These are phyloP conservation scores for Liriodendron chinense DNA, from an alignment of 164 flowering plant species.

Conservation along the genomic window DNA sequence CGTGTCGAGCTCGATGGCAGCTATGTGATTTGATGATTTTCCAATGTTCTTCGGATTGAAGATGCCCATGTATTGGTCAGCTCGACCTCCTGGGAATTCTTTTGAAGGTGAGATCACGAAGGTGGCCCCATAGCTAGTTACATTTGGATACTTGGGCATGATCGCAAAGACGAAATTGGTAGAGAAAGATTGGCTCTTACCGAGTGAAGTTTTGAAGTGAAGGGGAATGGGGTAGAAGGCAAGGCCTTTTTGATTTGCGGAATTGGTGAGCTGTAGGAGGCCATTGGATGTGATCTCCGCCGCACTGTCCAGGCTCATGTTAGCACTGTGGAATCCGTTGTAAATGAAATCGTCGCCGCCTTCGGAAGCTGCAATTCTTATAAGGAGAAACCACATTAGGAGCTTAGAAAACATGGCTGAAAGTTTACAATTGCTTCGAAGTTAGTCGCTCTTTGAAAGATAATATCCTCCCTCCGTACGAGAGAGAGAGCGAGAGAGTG, in stretches of 20 bases:
- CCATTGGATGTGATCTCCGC: conserved; percentile 20
- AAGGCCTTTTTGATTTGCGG: conserved; percentile 10
- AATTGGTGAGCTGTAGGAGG: conserved; percentile 19
- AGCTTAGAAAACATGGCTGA: background rate
- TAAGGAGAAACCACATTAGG: background rate
- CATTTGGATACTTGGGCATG: background rate
- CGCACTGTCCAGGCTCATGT: conserved; percentile 24
- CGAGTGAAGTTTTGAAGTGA: conserved; percentile 3
- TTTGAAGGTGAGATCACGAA: conserved; percentile 39
- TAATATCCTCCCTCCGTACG: no score
- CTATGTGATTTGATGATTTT: conserved; percentile 25
- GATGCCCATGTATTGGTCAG: conserved; percentile 38
- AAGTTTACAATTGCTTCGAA: background rate
- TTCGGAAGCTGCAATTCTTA: background rate
- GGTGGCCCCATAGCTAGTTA: conserved; percentile 61
- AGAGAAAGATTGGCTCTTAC: conserved; percentile 7
- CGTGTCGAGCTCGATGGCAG: conserved; percentile 47
- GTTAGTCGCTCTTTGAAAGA: no score
- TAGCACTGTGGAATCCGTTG: conserved; percentile 10
- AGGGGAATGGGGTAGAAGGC: conserved; percentile 20
- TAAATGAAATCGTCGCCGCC: background rate
- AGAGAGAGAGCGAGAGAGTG: no score
- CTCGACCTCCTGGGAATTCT: conserved; percentile 27
- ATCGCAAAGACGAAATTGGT: conserved; percentile 10
- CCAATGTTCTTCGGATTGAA: conserved; percentile 32